Evolutionary conservation across 768 basidiomycete species (phyloP).

Genomic region (Russula foetens): DNA sequence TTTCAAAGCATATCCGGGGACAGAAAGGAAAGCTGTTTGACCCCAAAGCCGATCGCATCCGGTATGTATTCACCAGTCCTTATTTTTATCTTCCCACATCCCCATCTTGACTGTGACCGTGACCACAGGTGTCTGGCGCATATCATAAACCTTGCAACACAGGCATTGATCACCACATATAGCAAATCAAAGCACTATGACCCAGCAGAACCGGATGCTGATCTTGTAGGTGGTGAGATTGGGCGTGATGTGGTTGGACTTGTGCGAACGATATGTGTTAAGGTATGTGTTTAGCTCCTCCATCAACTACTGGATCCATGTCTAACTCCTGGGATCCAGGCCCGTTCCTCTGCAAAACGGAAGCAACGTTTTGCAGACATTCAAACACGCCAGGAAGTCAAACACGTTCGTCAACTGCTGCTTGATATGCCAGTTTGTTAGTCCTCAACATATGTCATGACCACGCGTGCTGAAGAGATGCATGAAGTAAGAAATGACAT

Average conservation of each 20-base stretch:
- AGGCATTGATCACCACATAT: slow-evolving; percentile 24
- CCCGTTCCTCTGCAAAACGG: not conserved
- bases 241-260: slow-evolving; percentile 25
- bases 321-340: not conserved
- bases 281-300: slow-evolving; percentile 18
- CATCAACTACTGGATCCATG: too few species aligned
- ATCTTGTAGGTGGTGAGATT: not conserved
- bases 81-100: too few species aligned
- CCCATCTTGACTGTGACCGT: too few species aligned
- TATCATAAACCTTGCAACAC: slow-evolving; percentile 29
- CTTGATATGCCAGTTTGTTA: not conserved
- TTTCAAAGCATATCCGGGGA: not conserved
- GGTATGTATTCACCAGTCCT: not conserved
- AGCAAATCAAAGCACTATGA: slow-evolving; percentile 25
- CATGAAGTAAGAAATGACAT: too few species aligned
- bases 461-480: too few species aligned
- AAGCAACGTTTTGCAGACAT: not conserved
- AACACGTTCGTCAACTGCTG: not conserved
- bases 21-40: not conserved
- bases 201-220: slow-evolving; percentile 6
- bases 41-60: not conserved
- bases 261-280: slow-evolving; percentile 23
- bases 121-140: slow-evolving; percentile 27
- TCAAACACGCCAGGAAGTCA: not conserved
- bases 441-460: not conserved